Conservation (phyloP, 2,329 filamentous ascomycete genomes). For the Bipolaris sorokiniana region DNA sequence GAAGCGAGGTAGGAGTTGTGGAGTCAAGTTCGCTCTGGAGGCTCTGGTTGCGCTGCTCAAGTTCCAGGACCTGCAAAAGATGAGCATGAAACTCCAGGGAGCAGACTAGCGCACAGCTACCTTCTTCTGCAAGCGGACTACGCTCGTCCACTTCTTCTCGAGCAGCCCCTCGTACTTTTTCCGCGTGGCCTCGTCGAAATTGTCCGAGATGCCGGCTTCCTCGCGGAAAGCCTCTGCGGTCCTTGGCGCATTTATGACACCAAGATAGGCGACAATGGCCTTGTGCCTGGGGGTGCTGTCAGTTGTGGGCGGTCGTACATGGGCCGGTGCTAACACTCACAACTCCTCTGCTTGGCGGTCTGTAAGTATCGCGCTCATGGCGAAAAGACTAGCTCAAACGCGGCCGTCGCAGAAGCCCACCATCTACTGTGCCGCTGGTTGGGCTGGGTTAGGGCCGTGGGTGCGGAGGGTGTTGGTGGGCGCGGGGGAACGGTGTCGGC, state of each 20-base stretch:
- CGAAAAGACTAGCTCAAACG: conserved; percentile 39
- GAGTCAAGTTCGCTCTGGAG: conserved; percentile 86
- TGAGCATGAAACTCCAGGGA: conserved; percentile 20
- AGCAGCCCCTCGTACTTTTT: conserved; percentile 95
- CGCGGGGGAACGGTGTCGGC: conserved; percentile 24
- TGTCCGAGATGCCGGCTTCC: conserved; percentile 75
- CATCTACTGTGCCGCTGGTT: conserved; percentile 33
- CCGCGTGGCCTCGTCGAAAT: conserved; percentile 78
- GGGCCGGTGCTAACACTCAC: conserved; percentile 60
- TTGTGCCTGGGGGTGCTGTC: conserved; percentile 70
- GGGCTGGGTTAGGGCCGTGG: conserved; percentile 8
- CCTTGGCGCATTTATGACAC: conserved; percentile 72
- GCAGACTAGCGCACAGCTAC: conserved; percentile 51
- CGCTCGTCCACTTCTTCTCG: conserved; percentile 98
- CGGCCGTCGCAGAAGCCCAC: conserved; percentile 32
- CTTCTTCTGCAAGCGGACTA: conserved; percentile 95
- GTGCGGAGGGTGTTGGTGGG: conserved; percentile 25
- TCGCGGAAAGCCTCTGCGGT: conserved; percentile 74
- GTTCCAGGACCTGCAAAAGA: conserved; percentile 78
- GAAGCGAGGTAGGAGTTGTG: conserved; percentile 78
- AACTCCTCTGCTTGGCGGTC: conserved; percentile 85
- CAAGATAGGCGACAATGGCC: conserved; percentile 88
- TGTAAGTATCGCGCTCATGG: conserved; percentile 78
- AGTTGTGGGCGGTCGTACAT: conserved; percentile 6
- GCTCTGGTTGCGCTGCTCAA: conserved; percentile 74